phyloP scores from a whole-genome alignment of 2,329 filamentous ascomycete genomes.

The Sarocladium kiliense region DNA sequence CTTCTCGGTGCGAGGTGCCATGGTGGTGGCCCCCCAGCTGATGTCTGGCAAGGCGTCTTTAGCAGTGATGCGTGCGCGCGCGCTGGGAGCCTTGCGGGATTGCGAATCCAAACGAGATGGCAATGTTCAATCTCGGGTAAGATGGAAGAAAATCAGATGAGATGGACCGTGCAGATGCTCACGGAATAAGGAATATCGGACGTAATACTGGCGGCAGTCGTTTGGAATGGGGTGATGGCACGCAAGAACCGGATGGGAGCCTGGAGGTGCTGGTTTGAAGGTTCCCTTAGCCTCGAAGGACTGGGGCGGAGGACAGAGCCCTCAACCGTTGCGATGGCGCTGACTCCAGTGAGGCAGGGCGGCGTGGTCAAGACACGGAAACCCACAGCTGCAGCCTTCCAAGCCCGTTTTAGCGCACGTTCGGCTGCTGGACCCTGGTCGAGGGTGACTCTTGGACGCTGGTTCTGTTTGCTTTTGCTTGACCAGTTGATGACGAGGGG shows the following conservation, averaged over 20 bases:
- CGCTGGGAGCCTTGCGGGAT: neutral
- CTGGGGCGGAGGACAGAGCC: neutral
- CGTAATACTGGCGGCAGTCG: neutral
- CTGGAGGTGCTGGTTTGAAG: neutral
- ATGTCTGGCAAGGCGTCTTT: neutral
- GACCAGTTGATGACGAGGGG: neutral
- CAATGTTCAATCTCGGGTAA: neutral
- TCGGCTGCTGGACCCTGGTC: neutral
- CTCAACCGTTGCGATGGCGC: neutral
- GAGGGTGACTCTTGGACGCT: neutral
- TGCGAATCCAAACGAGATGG: neutral
- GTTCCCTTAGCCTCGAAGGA: neutral
- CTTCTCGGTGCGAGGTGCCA: conserved; percentile 64
- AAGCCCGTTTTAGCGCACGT: neutral
- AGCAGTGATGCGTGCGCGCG: neutral
- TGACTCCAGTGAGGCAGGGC: neutral
- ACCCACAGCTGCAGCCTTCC: conserved; percentile 4
- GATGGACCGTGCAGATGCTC: conserved; percentile 1
- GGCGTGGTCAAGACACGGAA: neutral
- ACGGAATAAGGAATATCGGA: neutral
- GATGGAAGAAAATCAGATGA: neutral
- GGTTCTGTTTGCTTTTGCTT: neutral
- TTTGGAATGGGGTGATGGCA: neutral
- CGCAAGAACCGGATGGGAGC: conserved; percentile 1
- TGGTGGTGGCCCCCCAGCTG: conserved; percentile 24